phyloP scores from a whole-genome alignment of 371 early-diverging fungal genomes.

The Rhizopus sp. region DNA sequence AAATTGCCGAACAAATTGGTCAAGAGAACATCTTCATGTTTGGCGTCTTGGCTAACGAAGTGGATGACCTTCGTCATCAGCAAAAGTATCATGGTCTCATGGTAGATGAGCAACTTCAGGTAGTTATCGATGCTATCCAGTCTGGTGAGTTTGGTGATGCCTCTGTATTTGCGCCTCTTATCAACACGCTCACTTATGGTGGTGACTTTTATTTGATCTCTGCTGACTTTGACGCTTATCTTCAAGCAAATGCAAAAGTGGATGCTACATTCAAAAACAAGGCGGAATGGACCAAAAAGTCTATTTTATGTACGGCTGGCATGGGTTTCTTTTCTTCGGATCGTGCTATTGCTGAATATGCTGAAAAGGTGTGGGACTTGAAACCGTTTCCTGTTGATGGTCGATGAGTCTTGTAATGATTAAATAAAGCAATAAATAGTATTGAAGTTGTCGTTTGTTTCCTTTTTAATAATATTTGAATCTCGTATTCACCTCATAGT shows the following conservation, averaged over 20 bases:
- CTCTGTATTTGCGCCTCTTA: constrained; percentile 70
- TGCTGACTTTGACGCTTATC: constrained; percentile 83
- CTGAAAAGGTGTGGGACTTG: constrained; percentile 82
- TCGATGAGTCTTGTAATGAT: no score
- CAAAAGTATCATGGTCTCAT: constrained; percentile 76
- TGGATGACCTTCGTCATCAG: constrained; percentile 87
- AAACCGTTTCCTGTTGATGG: constrained; percentile 10
- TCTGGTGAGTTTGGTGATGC: constrained; percentile 79
- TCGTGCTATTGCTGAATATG: constrained; percentile 85
- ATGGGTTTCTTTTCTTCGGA: constrained; percentile 93
- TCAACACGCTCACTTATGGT: constrained; percentile 78
- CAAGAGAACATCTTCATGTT: constrained; percentile 94
- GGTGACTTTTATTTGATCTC: constrained; percentile 89
- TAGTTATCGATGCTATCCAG: constrained; percentile 76
- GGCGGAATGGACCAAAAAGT: constrained; percentile 78
- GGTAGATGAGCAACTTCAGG: constrained; percentile 75
- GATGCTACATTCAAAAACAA: constrained; percentile 80
- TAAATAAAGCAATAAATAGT: no score
- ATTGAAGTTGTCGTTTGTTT: no score
- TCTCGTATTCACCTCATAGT: no score
- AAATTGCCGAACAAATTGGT: constrained; percentile 92
- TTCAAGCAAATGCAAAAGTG: constrained; percentile 73
- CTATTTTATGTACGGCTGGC: constrained; percentile 83
- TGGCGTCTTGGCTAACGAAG: constrained; percentile 83
- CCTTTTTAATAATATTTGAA: no score